Evolutionary conservation across 768 basidiomycete genomes (phyloP), one percentile per base, ranked within the genome.

Genomic region (Pisolithus tinctorius): DNA sequence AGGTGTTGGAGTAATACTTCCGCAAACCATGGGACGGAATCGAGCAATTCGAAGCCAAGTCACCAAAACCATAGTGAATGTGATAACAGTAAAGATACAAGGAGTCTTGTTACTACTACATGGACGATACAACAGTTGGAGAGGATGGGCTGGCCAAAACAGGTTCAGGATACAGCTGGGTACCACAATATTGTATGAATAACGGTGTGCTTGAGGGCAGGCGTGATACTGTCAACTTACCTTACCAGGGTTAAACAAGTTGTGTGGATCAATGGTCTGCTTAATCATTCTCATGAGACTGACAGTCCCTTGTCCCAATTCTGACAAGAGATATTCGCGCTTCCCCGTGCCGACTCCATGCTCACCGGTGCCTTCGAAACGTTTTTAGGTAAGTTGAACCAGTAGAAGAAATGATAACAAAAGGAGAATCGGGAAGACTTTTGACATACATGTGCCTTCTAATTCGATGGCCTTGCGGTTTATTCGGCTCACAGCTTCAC

Each of bases 221-320:
- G 31, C n/a, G 49, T 11, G 13, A 39, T 27, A 4, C 39, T 13
- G 37, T 43, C 29, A 5, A 25, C 56, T 51, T 38, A 65, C 67
- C 62, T 79, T 77, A 26, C 71, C 76, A 3, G 77, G 77, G 53
- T 79, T 79, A 50, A 78, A 68, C 42, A 79, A 56, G 49, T 72
- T 68, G 37, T 69, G 50, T 4, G 77, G 78, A 52, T 79, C 77
- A 10, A 75, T 50, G 2, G 71, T 66, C 23, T 61, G 50, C 63
- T 80, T 81, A 54, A 80, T 69, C 27, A 64, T 66, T 56, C 73
- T 69, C 78, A 81, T 78, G 7, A 80, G 60, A n/a, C 67, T 63
- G 5, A 80, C 71, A 0, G 79, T 81, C 8, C 73, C 76, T 13
- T 59, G 62, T 8, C 79, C 79, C 4, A 81, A 66, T 55, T 81